Evolutionary conservation across 495 filamentous ascomycete genomes (phyloP).

Genomic region (Glutinoglossum americanum): DNA sequence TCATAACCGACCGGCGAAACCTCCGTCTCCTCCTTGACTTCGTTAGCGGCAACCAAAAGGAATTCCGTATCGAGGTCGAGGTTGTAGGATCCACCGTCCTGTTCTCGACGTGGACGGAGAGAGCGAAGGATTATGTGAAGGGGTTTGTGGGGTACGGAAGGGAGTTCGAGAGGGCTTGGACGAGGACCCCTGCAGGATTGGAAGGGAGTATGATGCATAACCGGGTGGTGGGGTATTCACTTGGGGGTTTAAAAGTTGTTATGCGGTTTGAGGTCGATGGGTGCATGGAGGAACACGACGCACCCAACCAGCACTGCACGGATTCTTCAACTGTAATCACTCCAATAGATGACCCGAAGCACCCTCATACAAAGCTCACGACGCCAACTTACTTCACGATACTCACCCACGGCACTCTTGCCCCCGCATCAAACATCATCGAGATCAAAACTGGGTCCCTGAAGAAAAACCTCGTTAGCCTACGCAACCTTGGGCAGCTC

Average conservation of each 20-base stretch:
- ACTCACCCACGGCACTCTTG: background rate
- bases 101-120: slow-evolving; percentile 4
- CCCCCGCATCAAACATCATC: background rate
- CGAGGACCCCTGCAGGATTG: background rate
- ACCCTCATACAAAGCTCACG: background rate
- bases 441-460: background rate
- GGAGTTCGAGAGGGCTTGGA: background rate
- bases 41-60: background rate
- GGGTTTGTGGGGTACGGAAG: background rate
- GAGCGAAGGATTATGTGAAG: background rate
- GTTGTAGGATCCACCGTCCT: slow-evolving; percentile 4
- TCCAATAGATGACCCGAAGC: too few species aligned
- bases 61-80: slow-evolving; percentile 8
- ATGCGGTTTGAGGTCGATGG: background rate
- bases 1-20: background rate
- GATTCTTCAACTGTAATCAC: background rate
- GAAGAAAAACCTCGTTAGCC: background rate
- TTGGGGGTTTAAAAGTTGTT: background rate
- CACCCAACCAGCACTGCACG: background rate
- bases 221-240: background rate
- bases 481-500: background rate
- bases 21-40: background rate
- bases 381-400: background rate
- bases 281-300: background rate
- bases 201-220: background rate